phyloP scores from a whole-genome alignment of 768 basidiomycete species.

The Heimioporus sp. region DNA sequence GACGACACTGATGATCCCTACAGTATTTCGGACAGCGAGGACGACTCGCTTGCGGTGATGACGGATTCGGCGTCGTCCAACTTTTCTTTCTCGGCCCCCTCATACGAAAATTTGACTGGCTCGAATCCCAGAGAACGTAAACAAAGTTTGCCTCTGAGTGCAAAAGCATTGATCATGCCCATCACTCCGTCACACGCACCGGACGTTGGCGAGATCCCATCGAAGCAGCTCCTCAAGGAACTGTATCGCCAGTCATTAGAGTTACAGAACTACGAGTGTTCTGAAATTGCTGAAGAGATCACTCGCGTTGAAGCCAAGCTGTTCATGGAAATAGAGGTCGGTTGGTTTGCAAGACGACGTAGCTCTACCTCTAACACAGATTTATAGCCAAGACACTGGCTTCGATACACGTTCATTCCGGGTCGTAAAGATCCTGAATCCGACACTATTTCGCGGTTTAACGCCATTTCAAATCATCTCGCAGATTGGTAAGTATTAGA shows the following conservation, averaged over 20 bases:
- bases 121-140: constrained; percentile 56
- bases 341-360: constrained; percentile 11
- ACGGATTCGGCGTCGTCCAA: constrained; percentile 32
- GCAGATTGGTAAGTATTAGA: constrained; percentile 65
- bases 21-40: constrained; percentile 53
- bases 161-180: constrained; percentile 42
- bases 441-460: constrained; percentile 74
- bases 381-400: constrained; percentile 80
- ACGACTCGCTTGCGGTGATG: constrained; percentile 32
- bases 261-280: constrained; percentile 53
- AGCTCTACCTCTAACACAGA: neutral
- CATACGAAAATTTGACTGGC: constrained; percentile 22
- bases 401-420: constrained; percentile 71
- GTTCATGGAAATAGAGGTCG: constrained; percentile 77
- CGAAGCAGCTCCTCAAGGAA: constrained; percentile 62
- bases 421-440: constrained; percentile 61
- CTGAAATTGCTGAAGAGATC: constrained; percentile 82
- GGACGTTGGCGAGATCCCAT: constrained; percentile 39
- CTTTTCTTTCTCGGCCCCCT: constrained; percentile 18
- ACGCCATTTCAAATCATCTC: constrained; percentile 76
- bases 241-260: constrained; percentile 58
- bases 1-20: constrained; percentile 65
- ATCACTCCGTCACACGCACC: constrained; percentile 25
- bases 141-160: constrained; percentile 58
- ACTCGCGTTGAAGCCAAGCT: constrained; percentile 67